phyloP scores from a whole-genome alignment of 768 basidiomycete species.

The Serendipita vermifera region DNA sequence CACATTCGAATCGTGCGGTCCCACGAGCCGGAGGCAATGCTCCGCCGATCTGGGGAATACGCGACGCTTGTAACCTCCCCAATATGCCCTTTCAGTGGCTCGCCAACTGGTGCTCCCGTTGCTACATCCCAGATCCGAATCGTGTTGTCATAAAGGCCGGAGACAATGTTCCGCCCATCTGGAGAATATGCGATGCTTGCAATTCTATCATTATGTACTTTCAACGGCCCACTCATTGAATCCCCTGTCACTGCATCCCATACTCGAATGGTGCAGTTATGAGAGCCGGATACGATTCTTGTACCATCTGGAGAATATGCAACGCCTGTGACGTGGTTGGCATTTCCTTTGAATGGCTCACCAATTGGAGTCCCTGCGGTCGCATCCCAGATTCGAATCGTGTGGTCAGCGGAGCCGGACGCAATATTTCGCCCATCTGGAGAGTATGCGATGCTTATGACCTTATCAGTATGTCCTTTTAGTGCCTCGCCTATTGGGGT shows the following conservation, averaged over 20 bases:
- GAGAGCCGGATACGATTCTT: slow-evolving; percentile 9
- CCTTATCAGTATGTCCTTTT: too few relatives aligned
- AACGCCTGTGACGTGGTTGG: slow-evolving; percentile 1
- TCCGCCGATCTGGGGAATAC: neutral
- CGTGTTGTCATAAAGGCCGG: too few relatives aligned
- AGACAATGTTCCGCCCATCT: too few relatives aligned
- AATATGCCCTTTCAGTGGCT: neutral
- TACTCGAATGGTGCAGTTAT: slow-evolving; percentile 15
- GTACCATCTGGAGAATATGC: slow-evolving; percentile 6
- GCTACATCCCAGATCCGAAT: slow-evolving; percentile 15
- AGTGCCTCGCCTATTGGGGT: too few relatives aligned
- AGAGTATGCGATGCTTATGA: too few relatives aligned
- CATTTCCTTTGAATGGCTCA: neutral
- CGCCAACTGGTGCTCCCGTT: slow-evolving; percentile 17
- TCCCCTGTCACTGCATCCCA: slow-evolving; percentile 17
- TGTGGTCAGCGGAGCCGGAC: slow-evolving; percentile 25
- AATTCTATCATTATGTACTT: too few relatives aligned
- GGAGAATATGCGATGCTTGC: too few relatives aligned
- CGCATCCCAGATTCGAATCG: too few relatives aligned
- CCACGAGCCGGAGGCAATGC: slow-evolving; percentile 10
- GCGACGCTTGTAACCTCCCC: slow-evolving; percentile 9
- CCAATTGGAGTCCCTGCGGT: too few relatives aligned
- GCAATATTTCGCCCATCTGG: slow-evolving; percentile 15
- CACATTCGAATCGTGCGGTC: slow-evolving; percentile 13
- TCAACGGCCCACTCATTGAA: slow-evolving; percentile 12